Conservation (phyloP, 805 yeast species). For the Wickerhamomyces ciferrii region DNA sequence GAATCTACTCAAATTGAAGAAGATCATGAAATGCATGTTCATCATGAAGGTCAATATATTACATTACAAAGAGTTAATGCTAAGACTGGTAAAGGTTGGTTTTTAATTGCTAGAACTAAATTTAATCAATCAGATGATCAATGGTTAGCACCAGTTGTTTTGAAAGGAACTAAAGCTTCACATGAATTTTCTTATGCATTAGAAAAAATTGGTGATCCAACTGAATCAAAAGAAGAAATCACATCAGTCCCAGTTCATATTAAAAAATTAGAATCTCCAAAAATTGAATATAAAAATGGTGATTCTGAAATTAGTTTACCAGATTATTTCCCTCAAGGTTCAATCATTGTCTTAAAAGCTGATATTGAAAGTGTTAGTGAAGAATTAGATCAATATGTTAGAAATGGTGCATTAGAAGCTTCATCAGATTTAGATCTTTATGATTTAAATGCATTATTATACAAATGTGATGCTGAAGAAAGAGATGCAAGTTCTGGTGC, state of each 20-base stretch:
- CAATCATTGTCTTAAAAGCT: conserved; percentile 80
- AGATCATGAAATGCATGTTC: conserved; percentile 90
- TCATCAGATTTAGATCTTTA: conserved; percentile 52
- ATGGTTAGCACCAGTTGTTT: conserved; percentile 46
- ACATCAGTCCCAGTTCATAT: conserved; percentile 66
- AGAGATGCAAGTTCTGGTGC: conserved; percentile 69
- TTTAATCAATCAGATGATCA: conserved; percentile 48
- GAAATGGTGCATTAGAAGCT: conserved; percentile 74
- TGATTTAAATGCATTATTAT: conserved; percentile 72
- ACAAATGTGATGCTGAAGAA: conserved; percentile 83
- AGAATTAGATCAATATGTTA: conserved; percentile 59
- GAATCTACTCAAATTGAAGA: conserved; percentile 35
- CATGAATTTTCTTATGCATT: conserved; percentile 56
- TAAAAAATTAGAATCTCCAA: conserved; percentile 44
- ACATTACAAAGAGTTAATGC: conserved; percentile 86
- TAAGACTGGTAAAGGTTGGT: conserved; percentile 82
- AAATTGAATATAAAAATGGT: conserved; percentile 35
- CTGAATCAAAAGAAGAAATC: conserved; percentile 35
- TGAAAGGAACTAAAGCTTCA: conserved; percentile 56
- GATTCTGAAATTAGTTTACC: conserved; percentile 56
- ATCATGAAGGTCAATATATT: conserved; percentile 88
- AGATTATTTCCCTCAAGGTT: conserved; percentile 76
- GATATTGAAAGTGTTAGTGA: conserved; percentile 60
- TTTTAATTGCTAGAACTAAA: conserved; percentile 81
- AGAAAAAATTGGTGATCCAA: conserved; percentile 44